A percentile compares a stretch with the other conserved stretches of the same genome.
These are phyloP conservation scores for Nakaseomyces kungkrabaensis DNA, from an alignment of 1,139 yeast genomes.

Conservation along the genomic window DNA sequence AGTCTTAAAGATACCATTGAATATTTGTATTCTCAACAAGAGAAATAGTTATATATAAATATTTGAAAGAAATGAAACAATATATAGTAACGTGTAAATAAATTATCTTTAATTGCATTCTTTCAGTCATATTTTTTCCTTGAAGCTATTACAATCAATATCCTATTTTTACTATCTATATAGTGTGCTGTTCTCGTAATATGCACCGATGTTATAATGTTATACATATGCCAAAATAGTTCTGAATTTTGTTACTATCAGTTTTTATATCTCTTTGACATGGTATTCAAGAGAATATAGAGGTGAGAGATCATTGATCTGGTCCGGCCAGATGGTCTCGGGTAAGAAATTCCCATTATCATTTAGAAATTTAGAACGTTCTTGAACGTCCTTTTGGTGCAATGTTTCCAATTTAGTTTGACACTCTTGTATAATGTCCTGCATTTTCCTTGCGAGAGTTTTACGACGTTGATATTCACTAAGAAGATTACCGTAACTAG, in stretches of 20 bases:
- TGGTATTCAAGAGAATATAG: conserved; percentile 20
- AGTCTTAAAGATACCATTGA: conserved; percentile 62
- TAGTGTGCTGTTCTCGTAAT: too few relatives aligned
- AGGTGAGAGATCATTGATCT: conserved; percentile 29
- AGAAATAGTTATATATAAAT: not conserved
- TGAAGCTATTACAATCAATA: too few relatives aligned
- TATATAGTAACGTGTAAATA: not conserved
- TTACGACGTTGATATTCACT: conserved; percentile 43
- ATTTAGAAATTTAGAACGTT: conserved; percentile 35
- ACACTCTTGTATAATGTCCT: conserved; percentile 34
- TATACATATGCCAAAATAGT: too few relatives aligned
- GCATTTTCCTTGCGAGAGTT: conserved; percentile 33
- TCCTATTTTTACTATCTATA: not conserved
- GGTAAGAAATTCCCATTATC: conserved; percentile 47
- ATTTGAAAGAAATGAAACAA: not conserved
- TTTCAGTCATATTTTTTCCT: not conserved
- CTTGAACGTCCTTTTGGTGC: conserved; percentile 34
- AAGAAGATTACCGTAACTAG: conserved; percentile 41
- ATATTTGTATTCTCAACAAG: conserved; percentile 33
- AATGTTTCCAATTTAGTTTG: conserved; percentile 31
- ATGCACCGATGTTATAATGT: too few relatives aligned
- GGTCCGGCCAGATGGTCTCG: conserved; percentile 39
- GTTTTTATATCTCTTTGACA: conserved; percentile 10
- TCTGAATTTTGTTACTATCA: too few relatives aligned
- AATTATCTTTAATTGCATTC: not conserved